phyloP scores from a whole-genome alignment of 768 basidiomycete species.

The Russula emetica region DNA sequence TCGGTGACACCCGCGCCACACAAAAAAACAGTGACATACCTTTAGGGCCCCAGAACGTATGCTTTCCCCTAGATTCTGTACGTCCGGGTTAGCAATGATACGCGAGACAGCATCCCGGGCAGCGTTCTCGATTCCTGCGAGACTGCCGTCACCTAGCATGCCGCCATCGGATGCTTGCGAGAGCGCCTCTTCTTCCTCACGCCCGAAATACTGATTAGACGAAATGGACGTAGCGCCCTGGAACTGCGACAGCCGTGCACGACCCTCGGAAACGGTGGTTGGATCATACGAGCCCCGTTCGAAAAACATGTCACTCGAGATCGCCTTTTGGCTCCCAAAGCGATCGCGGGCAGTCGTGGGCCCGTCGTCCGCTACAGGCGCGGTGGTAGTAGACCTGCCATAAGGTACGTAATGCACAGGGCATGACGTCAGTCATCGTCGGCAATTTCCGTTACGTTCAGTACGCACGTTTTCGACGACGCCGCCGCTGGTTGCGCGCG shows the following conservation, averaged over 20 bases:
- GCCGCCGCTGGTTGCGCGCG: constrained; percentile 50
- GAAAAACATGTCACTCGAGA: constrained; percentile 98
- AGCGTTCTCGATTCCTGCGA: constrained; percentile 54
- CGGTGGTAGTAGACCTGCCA: constrained; percentile 21
- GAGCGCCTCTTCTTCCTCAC: constrained; percentile 62
- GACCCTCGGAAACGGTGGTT: constrained; percentile 63
- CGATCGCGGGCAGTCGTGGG: constrained; percentile 83
- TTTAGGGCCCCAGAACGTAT: constrained; percentile 79
- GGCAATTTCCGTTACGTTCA: neutral
- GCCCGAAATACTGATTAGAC: constrained; percentile 93
- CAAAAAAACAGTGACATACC: constrained; percentile 42
- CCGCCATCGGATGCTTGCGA: constrained; percentile 52
- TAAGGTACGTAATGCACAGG: neutral
- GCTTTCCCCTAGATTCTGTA: constrained; percentile 77
- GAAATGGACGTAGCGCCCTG: constrained; percentile 91
- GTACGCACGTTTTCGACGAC: constrained; percentile 30
- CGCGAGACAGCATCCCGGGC: constrained; percentile 73
- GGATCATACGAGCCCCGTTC: constrained; percentile 86
- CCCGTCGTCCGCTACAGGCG: constrained; percentile 47
- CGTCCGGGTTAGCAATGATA: constrained; percentile 80
- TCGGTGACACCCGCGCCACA: neutral
- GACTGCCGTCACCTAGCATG: constrained; percentile 44
- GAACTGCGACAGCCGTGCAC: constrained; percentile 77
- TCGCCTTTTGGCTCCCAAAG: constrained; percentile 90
- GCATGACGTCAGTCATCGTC: neutral